Evolutionary conservation across 2,329 filamentous ascomycete genomes (phyloP).

Genomic region (Graphium sp.): DNA sequence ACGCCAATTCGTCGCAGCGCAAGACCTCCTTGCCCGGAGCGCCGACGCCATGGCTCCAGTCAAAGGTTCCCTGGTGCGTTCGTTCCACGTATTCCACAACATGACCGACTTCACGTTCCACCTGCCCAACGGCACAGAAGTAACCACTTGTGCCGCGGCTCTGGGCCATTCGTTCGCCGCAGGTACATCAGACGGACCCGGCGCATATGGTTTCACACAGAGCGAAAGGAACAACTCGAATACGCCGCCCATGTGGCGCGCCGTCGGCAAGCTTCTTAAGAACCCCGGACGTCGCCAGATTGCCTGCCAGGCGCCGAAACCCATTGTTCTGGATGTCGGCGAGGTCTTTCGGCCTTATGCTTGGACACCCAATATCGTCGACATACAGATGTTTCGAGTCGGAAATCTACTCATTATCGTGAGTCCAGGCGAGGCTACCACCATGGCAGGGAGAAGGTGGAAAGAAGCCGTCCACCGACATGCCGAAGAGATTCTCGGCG

Average conservation of each 20-base stretch:
- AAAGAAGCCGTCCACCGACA: conserved; percentile 41
- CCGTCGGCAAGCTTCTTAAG: conserved; percentile 58
- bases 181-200: conserved; percentile 82
- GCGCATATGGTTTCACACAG: conserved; percentile 86
- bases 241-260: conserved; percentile 55
- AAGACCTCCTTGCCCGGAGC: conserved; percentile 9
- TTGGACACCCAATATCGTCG: conserved; percentile 85
- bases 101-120: conserved; percentile 61
- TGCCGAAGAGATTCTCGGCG: conserved; percentile 23
- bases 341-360: conserved; percentile 62
- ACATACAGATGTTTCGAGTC: conserved; percentile 70
- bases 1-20: conserved; percentile 50
- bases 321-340: conserved; percentile 77
- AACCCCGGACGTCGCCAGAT: conserved; percentile 52
- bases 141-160: conserved; percentile 68
- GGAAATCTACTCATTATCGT: conserved; percentile 76
- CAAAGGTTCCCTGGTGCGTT: conserved; percentile 50
- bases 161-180: conserved; percentile 87
- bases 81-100: conserved; percentile 74
- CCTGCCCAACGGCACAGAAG: conserved; percentile 54
- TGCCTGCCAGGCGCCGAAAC: conserved; percentile 65
- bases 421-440: conserved; percentile 74
- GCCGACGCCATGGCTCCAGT: conserved; percentile 25
- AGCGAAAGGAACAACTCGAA: conserved; percentile 57
- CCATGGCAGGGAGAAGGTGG: conserved; percentile 86